Conservation (phyloP, 1,284 basidiomycete species). For the Lentinula novae-zelandiae region DNA sequence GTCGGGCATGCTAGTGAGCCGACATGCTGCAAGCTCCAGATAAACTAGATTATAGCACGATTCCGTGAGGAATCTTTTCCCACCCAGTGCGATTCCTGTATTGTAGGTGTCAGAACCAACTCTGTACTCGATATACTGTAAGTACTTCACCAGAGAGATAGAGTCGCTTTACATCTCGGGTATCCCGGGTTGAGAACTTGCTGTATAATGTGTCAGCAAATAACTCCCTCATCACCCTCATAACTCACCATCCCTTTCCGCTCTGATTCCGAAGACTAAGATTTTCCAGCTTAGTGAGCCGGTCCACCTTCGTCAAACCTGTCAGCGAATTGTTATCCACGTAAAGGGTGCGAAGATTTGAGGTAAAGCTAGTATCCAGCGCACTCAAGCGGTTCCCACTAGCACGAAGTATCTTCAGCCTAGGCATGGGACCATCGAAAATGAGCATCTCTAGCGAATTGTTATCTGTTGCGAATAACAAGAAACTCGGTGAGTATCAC, state of each 20-base stretch:
- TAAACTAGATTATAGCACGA: constrained; percentile 88
- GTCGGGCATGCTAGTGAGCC: constrained; percentile 71
- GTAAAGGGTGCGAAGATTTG: constrained; percentile 86
- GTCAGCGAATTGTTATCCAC: constrained; percentile 83
- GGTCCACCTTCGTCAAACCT: constrained; percentile 48
- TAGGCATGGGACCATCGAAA: constrained; percentile 51
- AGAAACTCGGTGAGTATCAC: not conserved
- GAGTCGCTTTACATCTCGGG: constrained; percentile 87
- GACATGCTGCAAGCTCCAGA: constrained; percentile 90
- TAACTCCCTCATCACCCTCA: constrained; percentile 18
- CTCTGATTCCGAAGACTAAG: constrained; percentile 89
- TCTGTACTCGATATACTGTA: not conserved
- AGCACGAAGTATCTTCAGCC: constrained; percentile 80
- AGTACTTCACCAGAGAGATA: constrained; percentile 82
- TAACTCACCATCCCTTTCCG: constrained; percentile 67
- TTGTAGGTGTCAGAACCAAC: not conserved
- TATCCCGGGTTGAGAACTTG: constrained; percentile 62
- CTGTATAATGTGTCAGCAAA: constrained; percentile 28
- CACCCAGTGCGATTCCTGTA: constrained; percentile 41
- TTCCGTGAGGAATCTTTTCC: constrained; percentile 34
- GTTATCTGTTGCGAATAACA: constrained; percentile 50
- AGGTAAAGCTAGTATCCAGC: constrained; percentile 67
- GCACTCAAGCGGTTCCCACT: constrained; percentile 77
- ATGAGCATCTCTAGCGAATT: constrained; percentile 60
- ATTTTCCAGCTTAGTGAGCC: constrained; percentile 78